Base-by-base conservation (phyloP, 371 early-diverging fungal genomes). In the Circinella umbellata region DNA sequence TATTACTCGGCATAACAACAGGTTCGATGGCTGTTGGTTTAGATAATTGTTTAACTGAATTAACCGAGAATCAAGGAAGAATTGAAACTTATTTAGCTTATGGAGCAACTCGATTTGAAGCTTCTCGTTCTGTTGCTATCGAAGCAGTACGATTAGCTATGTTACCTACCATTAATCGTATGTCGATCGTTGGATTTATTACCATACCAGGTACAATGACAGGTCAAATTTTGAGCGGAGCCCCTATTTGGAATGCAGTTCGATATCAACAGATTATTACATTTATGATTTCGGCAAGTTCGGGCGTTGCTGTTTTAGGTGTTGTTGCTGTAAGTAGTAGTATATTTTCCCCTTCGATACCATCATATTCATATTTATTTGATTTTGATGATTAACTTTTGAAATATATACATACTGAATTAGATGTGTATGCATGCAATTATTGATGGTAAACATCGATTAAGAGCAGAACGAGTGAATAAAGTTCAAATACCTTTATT, bases 141-240 rank as follows among this genome's bases (percentile, higher is more conserved):
- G 91, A 92, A n/a, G 89, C 94, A 1, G 83, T 94, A 57, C 80
- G 91, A 36, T 72, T 87, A 7, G 93, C 94, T 11, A 83, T 94
- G 83, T 69, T 94, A 46, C 96, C 96, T 0, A 90, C 90, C 0
- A 88, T 96, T 63, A 94, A 94, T 72, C 86, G 87, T 34, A 94
- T 95, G 95, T 84, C 90, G 53, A 89, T 93, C 57, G 92, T 92
- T 47, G 95, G 95, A 9, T 76, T 95, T 46, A 91, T 95, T 57
- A 87, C 93, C 17, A 95, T 95, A 51, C 95, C 95, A 0, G 95
- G 93, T 37, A 69, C 74, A 11, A 95, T 95, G 95, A 93, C 93
- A 0, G 95, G 95, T 69, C 95, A 94, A 76, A 88, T 94, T 53
- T 77, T 95, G n/a, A 92, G 92, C 42, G 94, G 94, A 11, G 90